Conservation (phyloP, 305 asterid genomes). For the Stenogyne calaminthoides region DNA sequence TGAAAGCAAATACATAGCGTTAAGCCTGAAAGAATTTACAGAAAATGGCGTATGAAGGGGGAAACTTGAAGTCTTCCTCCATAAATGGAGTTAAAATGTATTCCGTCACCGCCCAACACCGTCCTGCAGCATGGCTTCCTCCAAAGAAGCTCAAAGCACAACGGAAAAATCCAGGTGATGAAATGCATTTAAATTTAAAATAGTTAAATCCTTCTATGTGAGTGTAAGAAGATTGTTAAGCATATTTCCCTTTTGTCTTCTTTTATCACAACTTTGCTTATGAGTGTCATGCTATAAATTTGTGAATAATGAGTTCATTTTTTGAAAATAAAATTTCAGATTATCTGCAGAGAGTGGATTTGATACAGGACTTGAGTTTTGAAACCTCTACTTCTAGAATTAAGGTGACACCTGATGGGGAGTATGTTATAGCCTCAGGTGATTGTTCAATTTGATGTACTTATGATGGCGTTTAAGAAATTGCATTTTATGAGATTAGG, state of each 20-base stretch:
- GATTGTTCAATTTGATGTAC: constrained; percentile 19
- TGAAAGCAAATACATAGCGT: not conserved
- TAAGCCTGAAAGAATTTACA: constrained; percentile 25
- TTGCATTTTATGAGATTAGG: constrained; percentile 6
- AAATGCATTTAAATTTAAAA: not conserved
- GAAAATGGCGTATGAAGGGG: constrained; percentile 74
- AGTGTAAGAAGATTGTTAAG: not conserved
- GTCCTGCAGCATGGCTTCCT: constrained; percentile 76
- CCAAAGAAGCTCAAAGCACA: constrained; percentile 88
- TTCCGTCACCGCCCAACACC: constrained; percentile 61
- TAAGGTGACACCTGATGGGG: constrained; percentile 84
- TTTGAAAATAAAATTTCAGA: constrained; percentile 42
- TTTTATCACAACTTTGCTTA: not conserved
- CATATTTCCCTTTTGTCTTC: not conserved
- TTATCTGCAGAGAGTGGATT: constrained; percentile 77
- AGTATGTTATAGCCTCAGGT: constrained; percentile 91
- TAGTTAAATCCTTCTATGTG: not conserved
- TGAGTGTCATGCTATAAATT: constrained; percentile 3
- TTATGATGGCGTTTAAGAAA: not conserved
- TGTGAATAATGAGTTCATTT: constrained; percentile 18
- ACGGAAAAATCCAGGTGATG: constrained; percentile 72
- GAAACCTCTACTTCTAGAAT: constrained; percentile 85
- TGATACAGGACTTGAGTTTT: constrained; percentile 89
- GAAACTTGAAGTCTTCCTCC: constrained; percentile 78
- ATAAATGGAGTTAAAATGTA: constrained; percentile 90